Base-by-base conservation (phyloP, 2,329 filamentous ascomycete species). In the Coniosporium tulheliwenetii region DNA sequence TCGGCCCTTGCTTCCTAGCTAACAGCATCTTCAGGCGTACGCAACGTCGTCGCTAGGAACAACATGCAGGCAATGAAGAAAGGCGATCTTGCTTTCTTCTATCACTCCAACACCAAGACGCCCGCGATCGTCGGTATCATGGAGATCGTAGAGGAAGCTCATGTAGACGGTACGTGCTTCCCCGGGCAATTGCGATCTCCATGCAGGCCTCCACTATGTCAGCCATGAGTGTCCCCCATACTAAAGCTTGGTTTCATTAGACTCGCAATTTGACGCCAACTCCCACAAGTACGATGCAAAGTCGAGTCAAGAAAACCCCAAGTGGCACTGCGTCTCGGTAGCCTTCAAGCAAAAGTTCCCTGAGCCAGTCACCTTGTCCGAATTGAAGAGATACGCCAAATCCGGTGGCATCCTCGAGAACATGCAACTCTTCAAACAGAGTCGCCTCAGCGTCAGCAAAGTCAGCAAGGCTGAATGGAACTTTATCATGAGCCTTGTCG, bases 51-150 rank as follows among this genome's bases (percentile, higher is more conserved):
- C 61, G 89, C 89, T 5, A 77, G 85, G 19, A 96, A 95, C 54
- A 85, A 95, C 56, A 79, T 98, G 63, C 76, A 84, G 29, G 75
- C 77, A 8, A 98, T 98, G 91, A 86, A 84, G 51, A 77, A 79
- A 42, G 87, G 87, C 39, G 91, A 98, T 55, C 69, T 87, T 30
- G 87, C 86, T 19, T 96, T 98, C 64, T 96, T 98, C 65, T 96
- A 96, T 57, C 89, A 95, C 61, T 93, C 84, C 37, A 93, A 91
- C 52, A 91, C 84, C 62, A 93, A 93, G 57, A 74, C 80, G 16
- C 86, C 87, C 0, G 89, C 84, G 2, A 85, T 96, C 38, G 85
- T 80, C 1, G 87, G 87, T 1, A 75, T 80, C 13, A 87, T 94
- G 81, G 82, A 91, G 52, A 82, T 98, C 46, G 86, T 93, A 12